Evolutionary conservation across 306 rosid genomes (phyloP).

Genomic region (Adenanthera pavonina): DNA sequence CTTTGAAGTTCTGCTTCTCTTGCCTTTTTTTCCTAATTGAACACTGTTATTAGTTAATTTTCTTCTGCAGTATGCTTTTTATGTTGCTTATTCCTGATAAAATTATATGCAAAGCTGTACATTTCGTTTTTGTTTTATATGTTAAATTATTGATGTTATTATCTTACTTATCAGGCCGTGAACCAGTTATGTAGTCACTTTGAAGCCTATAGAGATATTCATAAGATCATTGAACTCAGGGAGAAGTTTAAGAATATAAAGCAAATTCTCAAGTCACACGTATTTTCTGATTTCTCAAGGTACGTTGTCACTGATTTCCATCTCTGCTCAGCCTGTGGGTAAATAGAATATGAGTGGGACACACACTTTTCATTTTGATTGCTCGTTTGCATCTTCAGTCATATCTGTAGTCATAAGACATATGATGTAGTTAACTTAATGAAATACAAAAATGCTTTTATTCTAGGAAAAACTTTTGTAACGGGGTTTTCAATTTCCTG

Average conservation of each 20-base stretch:
- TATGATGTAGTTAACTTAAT: slow-evolving; percentile 25
- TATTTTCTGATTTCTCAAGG: slow-evolving; percentile 96
- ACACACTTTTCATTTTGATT: slow-evolving; percentile 17
- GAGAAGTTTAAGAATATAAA: slow-evolving; percentile 98
- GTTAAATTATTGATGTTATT: slow-evolving; percentile 29
- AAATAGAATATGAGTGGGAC: slow-evolving; percentile 14
- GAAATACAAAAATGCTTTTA: slow-evolving; percentile 14
- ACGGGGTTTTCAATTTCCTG: slow-evolving; percentile 47
- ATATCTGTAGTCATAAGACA: neutral
- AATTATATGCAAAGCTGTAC: slow-evolving; percentile 7
- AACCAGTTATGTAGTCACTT: slow-evolving; percentile 97
- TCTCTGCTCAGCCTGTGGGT: slow-evolving; percentile 20
- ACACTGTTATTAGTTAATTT: slow-evolving; percentile 26
- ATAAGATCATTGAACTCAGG: slow-evolving; percentile 94
- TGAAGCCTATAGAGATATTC: slow-evolving; percentile 97
- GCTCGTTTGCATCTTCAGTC: neutral
- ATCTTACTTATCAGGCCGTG: slow-evolving; percentile 81
- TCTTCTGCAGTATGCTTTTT: neutral
- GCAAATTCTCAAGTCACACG: slow-evolving; percentile 98
- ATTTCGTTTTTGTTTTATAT: slow-evolving; percentile 27
- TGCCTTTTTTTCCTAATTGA: slow-evolving; percentile 19
- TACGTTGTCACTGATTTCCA: slow-evolving; percentile 44
- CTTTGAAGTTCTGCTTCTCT: neutral
- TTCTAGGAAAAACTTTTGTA: slow-evolving; percentile 34
- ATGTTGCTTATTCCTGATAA: slow-evolving; percentile 29